Percentiles rank a stretch among this genome's conserved stretches.
phyloP scores from a whole-genome alignment of 2,329 filamentous ascomycete species.

The Scopulariopsis brevicaulis region DNA sequence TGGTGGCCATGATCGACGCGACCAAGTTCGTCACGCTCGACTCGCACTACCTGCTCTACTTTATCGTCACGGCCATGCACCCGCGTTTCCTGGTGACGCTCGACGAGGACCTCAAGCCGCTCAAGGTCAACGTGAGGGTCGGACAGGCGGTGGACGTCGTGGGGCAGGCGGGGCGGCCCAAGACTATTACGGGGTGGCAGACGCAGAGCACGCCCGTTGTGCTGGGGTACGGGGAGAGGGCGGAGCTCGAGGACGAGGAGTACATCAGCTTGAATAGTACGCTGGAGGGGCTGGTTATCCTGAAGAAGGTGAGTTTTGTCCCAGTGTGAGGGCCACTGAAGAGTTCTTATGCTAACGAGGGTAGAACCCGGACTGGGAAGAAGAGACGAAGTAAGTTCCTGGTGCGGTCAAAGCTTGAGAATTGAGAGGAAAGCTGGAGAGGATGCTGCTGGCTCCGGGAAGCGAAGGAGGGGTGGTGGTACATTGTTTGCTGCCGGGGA shows the following conservation, averaged over 20 bases:
- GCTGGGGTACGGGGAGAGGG: constrained; percentile 86
- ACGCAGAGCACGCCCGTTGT: constrained; percentile 98
- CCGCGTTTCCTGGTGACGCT: constrained; percentile 93
- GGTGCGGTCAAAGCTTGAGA: background rate
- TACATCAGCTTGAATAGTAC: constrained; percentile 87
- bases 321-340: background rate
- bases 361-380: constrained; percentile 6
- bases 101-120: constrained; percentile 84
- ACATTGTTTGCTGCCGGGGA: background rate
- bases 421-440: background rate
- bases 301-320: constrained; percentile 69
- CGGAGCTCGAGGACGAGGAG: constrained; percentile 94
- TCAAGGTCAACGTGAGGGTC: constrained; percentile 92
- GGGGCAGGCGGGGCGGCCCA: constrained; percentile 89
- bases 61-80: constrained; percentile 92
- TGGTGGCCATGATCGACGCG: constrained; percentile 89
- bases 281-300: constrained; percentile 87
- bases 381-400: constrained; percentile 1
- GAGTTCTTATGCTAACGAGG: background rate
- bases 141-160: constrained; percentile 98
- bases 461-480: background rate
- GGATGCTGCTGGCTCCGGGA: background rate
- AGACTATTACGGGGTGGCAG: constrained; percentile 99
- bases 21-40: constrained; percentile 65
- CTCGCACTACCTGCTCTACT: constrained; percentile 92